Evolutionary conservation across 1,284 basidiomycete species (phyloP), one percentile per base, ranked within the genome.

Genomic region (Ustanciosporium gigantosporum): DNA sequence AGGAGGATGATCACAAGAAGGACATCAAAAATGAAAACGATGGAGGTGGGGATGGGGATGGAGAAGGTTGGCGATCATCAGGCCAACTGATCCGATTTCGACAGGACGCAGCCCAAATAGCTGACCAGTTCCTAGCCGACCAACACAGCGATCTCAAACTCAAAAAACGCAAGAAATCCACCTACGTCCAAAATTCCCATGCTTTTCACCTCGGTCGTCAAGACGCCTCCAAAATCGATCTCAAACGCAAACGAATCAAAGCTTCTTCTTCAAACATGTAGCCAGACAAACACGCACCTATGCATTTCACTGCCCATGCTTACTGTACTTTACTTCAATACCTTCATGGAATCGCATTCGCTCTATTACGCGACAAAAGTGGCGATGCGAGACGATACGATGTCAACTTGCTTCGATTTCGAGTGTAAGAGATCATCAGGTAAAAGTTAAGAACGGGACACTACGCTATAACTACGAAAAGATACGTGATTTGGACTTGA

Each of bases 141-240:
- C 43, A 52, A 6, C 64, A 66, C 31, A 36, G 45, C 5, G 50
- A 34, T 1, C 27, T 66, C n/a, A 69, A 61, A 31, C 21, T 65
- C 9, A 42, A 45, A n/a, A 64, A 58, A 32, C 29, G 60, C 13
- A 46, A 45, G 17, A 52, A 46, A 15, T 34, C 46, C 16, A 50
- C 46, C 4, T 55, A 53, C 44, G 46, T 38, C 17, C 46, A 58
- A 36, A 56, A 58, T 31, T 21, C 36, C 9, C 23, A 13, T 5
- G 66, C 62, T 19, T 68, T 42, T n/a, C 55, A 68, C 22, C 45
- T 56, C 36, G 66, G 66, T 0, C 39, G 45, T 20, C 25, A 43
- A 17, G 66, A 69, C 36, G 51, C 64, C 0, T 43, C 27, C 14
- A 62, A 59, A 52, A 69, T 69, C 22, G 59, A 69, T 43, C 64